Percentiles rank a stretch among this genome's conserved stretches.
Evolutionary conservation across 2,329 filamentous ascomycete genomes (phyloP).

Genomic region (Aspergillus sergii): DNA sequence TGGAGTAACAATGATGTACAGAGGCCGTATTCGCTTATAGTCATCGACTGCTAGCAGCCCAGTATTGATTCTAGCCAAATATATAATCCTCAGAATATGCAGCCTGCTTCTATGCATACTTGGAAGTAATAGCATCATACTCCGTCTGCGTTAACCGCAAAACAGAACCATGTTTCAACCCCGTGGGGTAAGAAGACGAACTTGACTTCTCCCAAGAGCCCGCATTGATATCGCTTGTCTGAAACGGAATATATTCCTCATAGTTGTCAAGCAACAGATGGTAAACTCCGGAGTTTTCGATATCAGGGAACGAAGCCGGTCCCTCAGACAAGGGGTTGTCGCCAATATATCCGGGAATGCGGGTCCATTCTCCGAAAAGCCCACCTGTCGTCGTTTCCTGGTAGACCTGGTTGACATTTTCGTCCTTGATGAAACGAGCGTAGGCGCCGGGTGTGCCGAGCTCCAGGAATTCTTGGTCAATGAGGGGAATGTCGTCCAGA

Average conservation of each 20-base stretch:
- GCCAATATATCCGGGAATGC: neutral
- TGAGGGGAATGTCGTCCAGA: neutral
- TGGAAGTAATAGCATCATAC: neutral
- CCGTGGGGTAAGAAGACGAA: neutral
- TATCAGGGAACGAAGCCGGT: neutral
- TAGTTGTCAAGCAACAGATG: neutral
- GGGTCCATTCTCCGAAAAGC: neutral
- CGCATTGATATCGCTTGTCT: neutral
- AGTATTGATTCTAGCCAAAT: too few relatives aligned
- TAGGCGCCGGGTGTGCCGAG: neutral
- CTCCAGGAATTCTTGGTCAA: neutral
- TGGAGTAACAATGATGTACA: too few relatives aligned
- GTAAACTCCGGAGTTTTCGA: neutral
- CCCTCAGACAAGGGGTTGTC: neutral
- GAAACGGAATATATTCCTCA: neutral
- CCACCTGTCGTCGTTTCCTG: neutral
- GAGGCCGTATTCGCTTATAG: too few relatives aligned
- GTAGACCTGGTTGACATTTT: neutral
- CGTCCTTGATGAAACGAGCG: neutral
- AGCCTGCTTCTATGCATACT: neutral
- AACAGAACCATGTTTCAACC: neutral
- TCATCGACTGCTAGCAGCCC: too few relatives aligned
- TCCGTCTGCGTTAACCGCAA: neutral
- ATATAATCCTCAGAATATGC: neutral
- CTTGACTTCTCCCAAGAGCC: neutral